Percentiles rank a stretch among this genome's conserved stretches.
Evolutionary conservation across 2,329 filamentous ascomycete genomes (phyloP).

Genomic region (Colletotrichum cuscutae): DNA sequence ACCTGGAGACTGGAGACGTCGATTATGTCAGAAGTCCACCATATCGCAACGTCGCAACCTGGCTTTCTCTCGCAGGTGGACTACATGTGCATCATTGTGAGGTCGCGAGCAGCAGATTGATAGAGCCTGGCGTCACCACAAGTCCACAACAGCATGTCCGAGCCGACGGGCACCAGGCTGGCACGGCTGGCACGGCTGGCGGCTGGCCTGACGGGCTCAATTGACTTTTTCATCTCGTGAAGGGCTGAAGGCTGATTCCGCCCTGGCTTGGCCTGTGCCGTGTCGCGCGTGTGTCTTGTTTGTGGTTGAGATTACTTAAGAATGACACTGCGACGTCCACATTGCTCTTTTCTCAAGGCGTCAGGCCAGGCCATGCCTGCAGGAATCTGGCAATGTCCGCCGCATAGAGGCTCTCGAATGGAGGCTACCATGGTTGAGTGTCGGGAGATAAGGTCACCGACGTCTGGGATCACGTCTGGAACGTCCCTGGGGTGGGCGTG

Average conservation of each 20-base stretch:
- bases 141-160: background rate
- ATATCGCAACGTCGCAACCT: conserved; percentile 9
- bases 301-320: conserved; percentile 10
- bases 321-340: conserved; percentile 20
- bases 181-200: background rate
- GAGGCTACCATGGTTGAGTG: background rate
- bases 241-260: conserved; percentile 21
- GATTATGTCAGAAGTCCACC: conserved; percentile 28
- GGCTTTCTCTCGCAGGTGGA: background rate
- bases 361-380: conserved; percentile 21
- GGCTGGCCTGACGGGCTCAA: conserved; percentile 19
- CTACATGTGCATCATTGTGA: background rate
- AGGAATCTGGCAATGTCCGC: background rate
- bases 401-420: conserved; percentile 3
- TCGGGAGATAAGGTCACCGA: conserved; percentile 12
- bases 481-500: background rate
- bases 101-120: background rate
- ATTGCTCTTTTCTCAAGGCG: background rate
- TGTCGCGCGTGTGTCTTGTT: background rate
- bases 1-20: background rate
- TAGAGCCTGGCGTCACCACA: background rate
- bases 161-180: background rate
- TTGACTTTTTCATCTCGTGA: conserved; percentile 22
- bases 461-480: conserved; percentile 17
- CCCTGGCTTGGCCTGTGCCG: conserved; percentile 13